Evolutionary conservation across 495 filamentous ascomycete genomes (phyloP), one percentile per base, ranked within the genome.

Genomic region (Rhypophila decipiens): DNA sequence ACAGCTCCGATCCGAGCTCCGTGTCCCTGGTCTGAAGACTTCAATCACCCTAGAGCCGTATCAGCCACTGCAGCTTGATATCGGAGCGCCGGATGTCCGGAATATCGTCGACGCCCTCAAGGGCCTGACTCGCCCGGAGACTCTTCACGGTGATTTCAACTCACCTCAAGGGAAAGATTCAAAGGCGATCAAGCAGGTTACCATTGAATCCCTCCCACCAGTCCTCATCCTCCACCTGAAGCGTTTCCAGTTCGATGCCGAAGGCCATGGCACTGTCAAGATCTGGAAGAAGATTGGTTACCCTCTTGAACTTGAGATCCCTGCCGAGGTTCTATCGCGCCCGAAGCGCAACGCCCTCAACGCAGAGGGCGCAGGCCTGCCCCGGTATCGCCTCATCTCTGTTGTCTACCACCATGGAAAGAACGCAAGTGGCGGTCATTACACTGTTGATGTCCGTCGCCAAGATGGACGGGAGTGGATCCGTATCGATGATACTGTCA

Each of bases 221-320:
- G 87, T 97, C 15, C 79, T 98, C 3, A 93, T 97, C 43, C 78
- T 98, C 33, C 93, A 98, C 59, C 74, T 98, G 9, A 98, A 98
- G 66, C 87, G 94, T 10, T 98, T 98, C 75, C 88, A 96, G 56
- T 97, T 94, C 61, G 89, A 96, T 46, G 86, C 82, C 55, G 74
- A 80, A n/a, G 89, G 89, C 36, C n/a, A n/a, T n/a, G 90, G 90
- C 11, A 94, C 90, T 1, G 86, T 95, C 58, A 98, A 98, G 67
- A 95, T 97, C 49, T 97, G 91, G 91, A 98, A 96, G 73, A 91
- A 90, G 67, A 75, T 98, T 54, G 91, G 88, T 29, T 97, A 98
- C 57, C 93, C 93, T 0, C 73, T 97, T 12, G 89, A 96, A 56
- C 77, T 97, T 31, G 93, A 96, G 61, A 88, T 98, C 52, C 93